Percentiles rank a stretch among this genome's conserved stretches.
These are phyloP conservation scores for Lodderomyces theae DNA, from an alignment of 1,139 yeast genomes.

Conservation along the genomic window DNA sequence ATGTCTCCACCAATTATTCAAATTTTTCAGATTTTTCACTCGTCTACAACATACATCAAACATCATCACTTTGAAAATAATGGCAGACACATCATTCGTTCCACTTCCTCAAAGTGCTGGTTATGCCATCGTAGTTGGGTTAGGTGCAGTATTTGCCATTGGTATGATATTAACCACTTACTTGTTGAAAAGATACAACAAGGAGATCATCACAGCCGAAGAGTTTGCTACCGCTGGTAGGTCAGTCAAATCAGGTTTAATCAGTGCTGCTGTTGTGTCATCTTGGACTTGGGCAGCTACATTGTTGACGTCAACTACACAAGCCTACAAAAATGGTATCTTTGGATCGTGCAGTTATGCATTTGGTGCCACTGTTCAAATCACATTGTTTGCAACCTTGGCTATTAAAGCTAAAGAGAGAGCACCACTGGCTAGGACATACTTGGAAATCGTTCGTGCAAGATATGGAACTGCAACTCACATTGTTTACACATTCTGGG, in stretches of 20 bases:
- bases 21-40: not conserved
- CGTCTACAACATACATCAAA: no score
- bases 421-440: constrained; percentile 59
- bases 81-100: constrained; percentile 6
- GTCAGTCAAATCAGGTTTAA: constrained; percentile 74
- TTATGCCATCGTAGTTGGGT: constrained; percentile 86
- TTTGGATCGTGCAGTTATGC: constrained; percentile 54
- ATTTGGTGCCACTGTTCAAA: constrained; percentile 55
- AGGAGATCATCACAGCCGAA: constrained; percentile 82
- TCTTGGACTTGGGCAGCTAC: constrained; percentile 98
- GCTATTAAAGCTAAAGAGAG: constrained; percentile 57
- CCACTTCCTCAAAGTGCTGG: constrained; percentile 73
- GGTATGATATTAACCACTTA: constrained; percentile 77
- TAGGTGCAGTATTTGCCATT: constrained; percentile 75
- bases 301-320: constrained; percentile 42
- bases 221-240: constrained; percentile 89
- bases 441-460: constrained; percentile 51
- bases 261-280: constrained; percentile 83
- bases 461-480: constrained; percentile 63
- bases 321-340: constrained; percentile 74
- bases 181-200: constrained; percentile 69
- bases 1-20: not conserved
- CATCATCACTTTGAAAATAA: not conserved
- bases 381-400: constrained; percentile 48
- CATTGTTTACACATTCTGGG: constrained; percentile 68